Evolutionary conservation across 2,329 filamentous ascomycete genomes (phyloP), one percentile per base, ranked within the genome.

Genomic region (Ophiostoma sp.): DNA sequence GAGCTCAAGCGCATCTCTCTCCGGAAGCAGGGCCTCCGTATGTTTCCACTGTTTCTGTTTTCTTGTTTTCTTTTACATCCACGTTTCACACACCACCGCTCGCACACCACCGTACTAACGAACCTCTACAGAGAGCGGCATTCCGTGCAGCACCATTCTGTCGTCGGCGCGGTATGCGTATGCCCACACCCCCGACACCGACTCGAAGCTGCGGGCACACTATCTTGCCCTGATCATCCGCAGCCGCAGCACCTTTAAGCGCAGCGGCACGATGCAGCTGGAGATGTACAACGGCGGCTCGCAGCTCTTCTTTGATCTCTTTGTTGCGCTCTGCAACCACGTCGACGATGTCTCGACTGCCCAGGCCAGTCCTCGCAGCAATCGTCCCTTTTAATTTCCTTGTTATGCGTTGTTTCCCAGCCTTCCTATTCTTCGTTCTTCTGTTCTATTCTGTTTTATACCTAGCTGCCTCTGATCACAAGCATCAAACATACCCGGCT

Each of bases 201-300:
- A 97, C 81, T 94, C 91, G n/a, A 93, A 93, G 78, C 84, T 97
- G 67, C 86, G 93, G 69, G 92, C 92, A 38, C 93, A 97, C 78
- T 97, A 96, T 74, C 87, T 97, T 49, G 92, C 93, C 18, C 87
- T 97, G 75, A 96, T 97, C 79, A 96, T 97, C 76, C 88, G 93
- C 72, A 92, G 89, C 74, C 87, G 93, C 73, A 85, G 86, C 75
- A 96, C 92, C 2, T 97, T 97, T 80, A 97, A 96, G 83, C 85
- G 92, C 68, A 96, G 92, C 78, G 92, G 93, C 67, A 97, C 93
- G 3, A 96, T 97, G 93, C 93, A 97, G 79, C 86, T 91, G 73
- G 93, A 97, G 81, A 97, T 97, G 93, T 90, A 90, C 77, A 86
- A 87, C 71, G 93, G 93, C 41, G 92, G 92, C 67, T 90, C 83